A percentile compares a stretch with the other conserved stretches of the same genome.
Conservation (phyloP, 805 yeast genomes). For the Wickerhamomyces xylosicus region DNA sequence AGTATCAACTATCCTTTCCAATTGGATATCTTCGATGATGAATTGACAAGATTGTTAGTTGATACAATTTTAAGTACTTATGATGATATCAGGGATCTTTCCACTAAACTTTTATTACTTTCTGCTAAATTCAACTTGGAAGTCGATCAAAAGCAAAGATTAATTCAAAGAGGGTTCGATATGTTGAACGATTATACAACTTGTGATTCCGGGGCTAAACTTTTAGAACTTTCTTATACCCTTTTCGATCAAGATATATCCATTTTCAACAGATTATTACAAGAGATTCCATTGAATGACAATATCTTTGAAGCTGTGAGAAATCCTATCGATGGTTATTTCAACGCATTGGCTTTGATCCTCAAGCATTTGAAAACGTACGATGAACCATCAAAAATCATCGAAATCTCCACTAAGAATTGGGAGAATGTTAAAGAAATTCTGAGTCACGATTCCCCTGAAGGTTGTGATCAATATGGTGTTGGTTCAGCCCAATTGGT, state of each 20-base stretch:
- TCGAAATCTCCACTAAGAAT: conserved; percentile 15
- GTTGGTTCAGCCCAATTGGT: conserved; percentile 35
- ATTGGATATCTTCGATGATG: conserved; percentile 29
- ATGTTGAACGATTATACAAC: conserved; percentile 40
- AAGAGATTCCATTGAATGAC: conserved; percentile 24
- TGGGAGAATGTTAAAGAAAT: conserved; percentile 30
- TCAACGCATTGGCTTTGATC: conserved; percentile 44
- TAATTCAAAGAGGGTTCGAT: conserved; percentile 19
- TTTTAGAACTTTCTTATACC: conserved; percentile 39
- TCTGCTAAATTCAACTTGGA: conserved; percentile 15
- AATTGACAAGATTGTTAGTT: conserved; percentile 37
- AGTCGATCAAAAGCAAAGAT: conserved; percentile 5
- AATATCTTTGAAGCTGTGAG: conserved; percentile 33
- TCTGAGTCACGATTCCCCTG: conserved; percentile 62
- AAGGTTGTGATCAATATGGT: conserved; percentile 42
- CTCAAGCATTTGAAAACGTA: conserved; percentile 17
- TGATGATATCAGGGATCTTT: conserved; percentile 58
- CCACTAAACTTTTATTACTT: conserved; percentile 35
- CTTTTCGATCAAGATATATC: conserved; percentile 20
- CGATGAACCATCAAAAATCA: conserved; percentile 4
- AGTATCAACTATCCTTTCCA: conserved; percentile 39
- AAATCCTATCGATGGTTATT: conserved; percentile 59
- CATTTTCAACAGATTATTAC: conserved; percentile 24
- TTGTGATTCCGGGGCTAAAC: conserved; percentile 73
- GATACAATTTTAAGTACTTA: conserved; percentile 61